These are phyloP conservation scores for Choanephora cucurbitarum DNA, from an alignment of 371 early-diverging fungal genomes.

Conservation along the genomic window DNA sequence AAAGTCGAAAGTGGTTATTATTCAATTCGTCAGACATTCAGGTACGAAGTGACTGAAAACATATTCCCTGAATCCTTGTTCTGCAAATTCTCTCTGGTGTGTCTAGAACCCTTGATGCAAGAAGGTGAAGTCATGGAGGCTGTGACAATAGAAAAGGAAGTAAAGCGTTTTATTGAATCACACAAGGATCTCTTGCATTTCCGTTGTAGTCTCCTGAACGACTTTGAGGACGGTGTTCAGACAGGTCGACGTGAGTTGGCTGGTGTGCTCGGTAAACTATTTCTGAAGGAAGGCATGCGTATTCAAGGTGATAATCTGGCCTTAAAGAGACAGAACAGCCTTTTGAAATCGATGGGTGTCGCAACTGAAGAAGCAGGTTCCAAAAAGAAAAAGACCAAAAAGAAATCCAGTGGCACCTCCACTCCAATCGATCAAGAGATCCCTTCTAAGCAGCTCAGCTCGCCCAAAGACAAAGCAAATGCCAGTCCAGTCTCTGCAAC, in stretches of 20 bases:
- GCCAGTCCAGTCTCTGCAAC: neutral
- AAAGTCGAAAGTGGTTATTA: constrained; percentile 54
- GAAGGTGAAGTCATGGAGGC: constrained; percentile 75
- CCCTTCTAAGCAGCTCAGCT: neutral
- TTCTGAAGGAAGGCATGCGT: constrained; percentile 73
- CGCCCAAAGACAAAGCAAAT: neutral
- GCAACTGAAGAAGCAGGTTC: constrained; percentile 1
- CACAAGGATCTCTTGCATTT: constrained; percentile 55
- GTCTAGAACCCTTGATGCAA: constrained; percentile 68
- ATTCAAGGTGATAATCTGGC: constrained; percentile 71
- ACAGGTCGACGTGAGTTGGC: constrained; percentile 71
- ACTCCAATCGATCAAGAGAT: constrained; percentile 4
- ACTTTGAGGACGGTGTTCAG: constrained; percentile 69
- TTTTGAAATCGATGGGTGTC: constrained; percentile 60
- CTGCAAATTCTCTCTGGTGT: constrained; percentile 43
- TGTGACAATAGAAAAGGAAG: constrained; percentile 49
- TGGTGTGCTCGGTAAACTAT: constrained; percentile 68
- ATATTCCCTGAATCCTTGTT: constrained; percentile 34
- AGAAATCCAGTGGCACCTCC: constrained; percentile 33
- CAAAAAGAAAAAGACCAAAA: constrained; percentile 52
- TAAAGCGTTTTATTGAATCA: constrained; percentile 45
- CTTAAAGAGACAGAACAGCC: constrained; percentile 64
- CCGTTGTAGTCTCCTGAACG: constrained; percentile 56
- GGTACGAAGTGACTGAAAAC: constrained; percentile 24
- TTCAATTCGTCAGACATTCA: constrained; percentile 28